Evolutionary conservation across 805 yeast genomes (phyloP), one percentile per base, ranked within the genome.

Genomic region (Ogataea paradorogensis): DNA sequence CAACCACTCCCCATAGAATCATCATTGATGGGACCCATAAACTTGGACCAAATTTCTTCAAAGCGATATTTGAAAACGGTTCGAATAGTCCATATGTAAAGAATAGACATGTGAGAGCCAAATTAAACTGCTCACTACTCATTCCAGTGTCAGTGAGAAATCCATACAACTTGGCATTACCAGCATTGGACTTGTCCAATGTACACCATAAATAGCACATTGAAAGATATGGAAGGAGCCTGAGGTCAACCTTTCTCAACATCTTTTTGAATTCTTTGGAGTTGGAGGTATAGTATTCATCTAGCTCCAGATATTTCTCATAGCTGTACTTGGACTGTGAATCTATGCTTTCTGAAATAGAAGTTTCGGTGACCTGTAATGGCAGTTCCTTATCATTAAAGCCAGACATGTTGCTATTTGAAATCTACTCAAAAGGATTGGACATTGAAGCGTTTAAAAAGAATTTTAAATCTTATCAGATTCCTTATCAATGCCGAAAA

Each of bases 11-110:
- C 74, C 74, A 70, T 9, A 48, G 35, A 10, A 56, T 46, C 65
- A 60, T 63, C 36, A 55, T 63, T n/a, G 57, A 40, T 10, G 66
- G 64, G 39, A 67, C 49, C 51, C 62, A 67, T 16, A 51, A 40
- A 53, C 53, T 82, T 10, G 73, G 70, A 9, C 62, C 61, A n/a
- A 64, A 35, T n/a, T 41, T 43, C 29, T 61, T 62, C 20, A 66
- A 47, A 6, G 64, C 53, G 26, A 61, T 46, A 42, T 66, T 66
- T 7, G 66, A 57, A 5, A 68, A 65, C 2, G 69, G 61, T 46
- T 74, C 76, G 35, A 67, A 69, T 10, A 61, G 41, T 39, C 69
- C 59, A 43, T 70, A 71, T 9, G 70, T 57, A 15, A 68, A 62
- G 43, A 68, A 63, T 28, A 70, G 62, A 25, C 70, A 58, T 5